Conservation (phyloP, 164 flowering plant genomes). For the Vitis cinerea region DNA sequence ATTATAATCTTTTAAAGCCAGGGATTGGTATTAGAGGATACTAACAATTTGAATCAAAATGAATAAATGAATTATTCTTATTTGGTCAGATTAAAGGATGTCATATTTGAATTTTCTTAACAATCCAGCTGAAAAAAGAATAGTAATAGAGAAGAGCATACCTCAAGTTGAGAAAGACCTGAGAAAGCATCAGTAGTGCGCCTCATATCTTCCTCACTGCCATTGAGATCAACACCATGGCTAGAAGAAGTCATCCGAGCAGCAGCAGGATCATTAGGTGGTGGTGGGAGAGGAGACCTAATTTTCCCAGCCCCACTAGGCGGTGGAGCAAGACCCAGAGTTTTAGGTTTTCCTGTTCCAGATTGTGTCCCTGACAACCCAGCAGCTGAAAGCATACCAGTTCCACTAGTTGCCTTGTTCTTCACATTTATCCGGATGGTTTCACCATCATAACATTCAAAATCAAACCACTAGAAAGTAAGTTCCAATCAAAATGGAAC, state of each 20-base stretch:
- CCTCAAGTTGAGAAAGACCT: constrained; percentile 87
- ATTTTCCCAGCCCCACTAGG: constrained; percentile 67
- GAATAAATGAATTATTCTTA: no score
- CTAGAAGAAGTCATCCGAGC: constrained; percentile 44
- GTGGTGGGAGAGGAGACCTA: constrained; percentile 88
- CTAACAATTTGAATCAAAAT: no score
- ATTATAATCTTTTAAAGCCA: no score
- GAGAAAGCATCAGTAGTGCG: constrained; percentile 56
- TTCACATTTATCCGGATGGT: constrained; percentile 94
- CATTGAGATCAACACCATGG: constrained; percentile 31
- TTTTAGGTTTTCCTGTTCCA: constrained; percentile 50
- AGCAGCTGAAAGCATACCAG: constrained; percentile 92
- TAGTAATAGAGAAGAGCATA: constrained; percentile 18
- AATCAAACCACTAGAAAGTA: not conserved
- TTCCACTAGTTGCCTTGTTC: constrained; percentile 70
- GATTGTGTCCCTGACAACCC: constrained; percentile 63
- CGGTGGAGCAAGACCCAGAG: constrained; percentile 75
- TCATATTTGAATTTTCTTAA: no score
- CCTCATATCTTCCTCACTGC: constrained; percentile 46
- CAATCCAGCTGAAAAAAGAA: not conserved
- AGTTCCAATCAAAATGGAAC: not conserved
- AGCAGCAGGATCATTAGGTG: constrained; percentile 92
- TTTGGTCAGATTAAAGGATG: no score
- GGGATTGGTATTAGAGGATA: no score
- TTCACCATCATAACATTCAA: constrained; percentile 85